These are phyloP conservation scores for Fusarium irregulare DNA, from an alignment of 2,329 filamentous ascomycete genomes.

Conservation along the genomic window DNA sequence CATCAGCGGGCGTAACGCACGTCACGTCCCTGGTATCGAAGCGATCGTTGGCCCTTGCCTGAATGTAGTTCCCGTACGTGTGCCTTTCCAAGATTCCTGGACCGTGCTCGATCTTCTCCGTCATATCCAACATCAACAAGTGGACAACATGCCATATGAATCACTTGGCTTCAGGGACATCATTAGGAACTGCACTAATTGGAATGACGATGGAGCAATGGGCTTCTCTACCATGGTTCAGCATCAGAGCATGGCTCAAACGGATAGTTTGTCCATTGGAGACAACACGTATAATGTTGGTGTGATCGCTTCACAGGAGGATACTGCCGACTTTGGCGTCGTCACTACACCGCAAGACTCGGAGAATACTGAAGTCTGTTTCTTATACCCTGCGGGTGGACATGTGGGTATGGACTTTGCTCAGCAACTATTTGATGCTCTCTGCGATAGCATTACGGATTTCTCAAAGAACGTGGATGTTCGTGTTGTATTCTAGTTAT, in stretches of 20 bases:
- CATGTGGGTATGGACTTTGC: background rate
- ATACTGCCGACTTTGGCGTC: conserved; percentile 40
- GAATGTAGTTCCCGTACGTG: conserved; percentile 30
- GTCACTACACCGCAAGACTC: conserved; percentile 37
- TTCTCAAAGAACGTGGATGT: conserved; percentile 12
- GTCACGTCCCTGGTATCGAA: conserved; percentile 17
- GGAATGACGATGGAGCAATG: conserved; percentile 28
- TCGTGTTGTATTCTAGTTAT: conserved; percentile 4
- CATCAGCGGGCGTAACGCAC: conserved; percentile 30
- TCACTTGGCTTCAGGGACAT: conserved; percentile 43
- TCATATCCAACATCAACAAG: conserved; percentile 56
- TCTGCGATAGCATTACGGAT: conserved; percentile 20
- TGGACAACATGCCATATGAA: conserved; percentile 44
- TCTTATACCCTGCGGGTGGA: conserved; percentile 29
- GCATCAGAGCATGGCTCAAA: conserved; percentile 43
- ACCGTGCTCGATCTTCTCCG: conserved; percentile 53
- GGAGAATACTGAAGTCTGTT: conserved; percentile 31
- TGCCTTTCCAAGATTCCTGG: conserved; percentile 18
- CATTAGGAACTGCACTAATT: conserved; percentile 40
- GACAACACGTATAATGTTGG: conserved; percentile 36
- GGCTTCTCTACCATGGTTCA: conserved; percentile 43
- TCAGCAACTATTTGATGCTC: conserved; percentile 20
- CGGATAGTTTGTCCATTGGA: conserved; percentile 16
- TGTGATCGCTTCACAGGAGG: conserved; percentile 30
- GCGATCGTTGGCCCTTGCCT: conserved; percentile 30